Conservation (phyloP, 2,329 filamentous ascomycete genomes). For the Aspergillus sp. region DNA sequence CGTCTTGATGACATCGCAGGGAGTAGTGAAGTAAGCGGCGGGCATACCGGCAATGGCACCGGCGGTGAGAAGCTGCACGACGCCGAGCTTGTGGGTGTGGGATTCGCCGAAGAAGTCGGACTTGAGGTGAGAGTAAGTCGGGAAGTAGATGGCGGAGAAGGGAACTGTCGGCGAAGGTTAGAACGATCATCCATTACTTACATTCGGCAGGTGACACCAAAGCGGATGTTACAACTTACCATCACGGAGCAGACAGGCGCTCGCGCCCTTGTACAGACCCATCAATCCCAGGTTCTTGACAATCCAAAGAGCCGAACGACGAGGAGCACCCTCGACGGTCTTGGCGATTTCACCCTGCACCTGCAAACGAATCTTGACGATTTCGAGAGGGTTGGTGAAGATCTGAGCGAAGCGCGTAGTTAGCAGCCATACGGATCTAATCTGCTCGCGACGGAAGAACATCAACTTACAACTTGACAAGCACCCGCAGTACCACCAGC, state of each 20-base stretch:
- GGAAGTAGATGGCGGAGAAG: conserved; percentile 99
- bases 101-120: conserved; percentile 90
- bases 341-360: conserved; percentile 96
- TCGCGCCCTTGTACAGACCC: conserved; percentile 94
- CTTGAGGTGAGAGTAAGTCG: conserved; percentile 92
- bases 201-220: not conserved
- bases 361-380: conserved; percentile 98
- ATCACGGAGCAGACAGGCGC: conserved; percentile 89
- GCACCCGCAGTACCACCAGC: conserved; percentile 86
- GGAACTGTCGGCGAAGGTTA: conserved; percentile 57
- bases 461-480: conserved; percentile 84
- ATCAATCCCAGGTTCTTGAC: conserved; percentile 90
- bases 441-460: not conserved
- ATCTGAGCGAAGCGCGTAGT: conserved; percentile 53
- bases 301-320: conserved; percentile 96
- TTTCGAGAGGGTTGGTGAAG: conserved; percentile 97
- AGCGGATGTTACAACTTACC: conserved; percentile 30
- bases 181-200: not conserved
- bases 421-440: not conserved
- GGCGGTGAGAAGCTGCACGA: conserved; percentile 86
- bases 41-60: conserved; percentile 94
- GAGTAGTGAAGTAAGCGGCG: conserved; percentile 90
- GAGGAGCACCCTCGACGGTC: conserved; percentile 74
- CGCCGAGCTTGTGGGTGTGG: conserved; percentile 78
- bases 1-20: conserved; percentile 99